phyloP scores from a whole-genome alignment of 768 basidiomycete species.

The Phylloporus scabripes region DNA sequence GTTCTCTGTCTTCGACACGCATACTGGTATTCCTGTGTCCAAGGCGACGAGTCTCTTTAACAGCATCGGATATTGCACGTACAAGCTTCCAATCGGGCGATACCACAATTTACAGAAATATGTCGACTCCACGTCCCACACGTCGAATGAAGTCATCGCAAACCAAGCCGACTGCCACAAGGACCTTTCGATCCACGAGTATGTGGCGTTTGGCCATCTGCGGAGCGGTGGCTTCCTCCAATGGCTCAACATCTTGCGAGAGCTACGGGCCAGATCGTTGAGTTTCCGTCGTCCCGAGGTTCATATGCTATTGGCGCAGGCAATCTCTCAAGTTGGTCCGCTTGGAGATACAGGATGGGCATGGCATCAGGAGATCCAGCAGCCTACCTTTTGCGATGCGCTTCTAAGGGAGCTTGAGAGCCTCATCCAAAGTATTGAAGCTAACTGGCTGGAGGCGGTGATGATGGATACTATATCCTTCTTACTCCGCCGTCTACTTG shows the following conservation, averaged over 20 bases:
- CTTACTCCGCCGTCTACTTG: conserved; percentile 31
- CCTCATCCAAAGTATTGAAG: conserved; percentile 32
- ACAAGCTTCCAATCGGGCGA: conserved; percentile 27
- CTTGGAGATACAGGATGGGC: conserved; percentile 13
- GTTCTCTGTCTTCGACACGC: conserved; percentile 27
- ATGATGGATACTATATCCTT: conserved; percentile 30
- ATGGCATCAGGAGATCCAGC: conserved; percentile 37
- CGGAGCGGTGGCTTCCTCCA: conserved; percentile 42
- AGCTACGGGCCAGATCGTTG: conserved; percentile 33
- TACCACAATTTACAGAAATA: conserved; percentile 36
- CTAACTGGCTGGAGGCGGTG: conserved; percentile 36
- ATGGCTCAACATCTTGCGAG: conserved; percentile 47
- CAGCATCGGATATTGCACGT: too few relatives aligned
- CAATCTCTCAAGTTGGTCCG: conserved; percentile 39
- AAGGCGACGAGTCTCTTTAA: too few relatives aligned
- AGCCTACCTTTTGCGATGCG: conserved; percentile 27
- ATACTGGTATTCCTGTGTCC: conserved; percentile 8
- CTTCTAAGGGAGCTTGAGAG: conserved; percentile 33
- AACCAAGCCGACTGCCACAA: conserved; percentile 37
- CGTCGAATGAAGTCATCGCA: conserved; percentile 40
- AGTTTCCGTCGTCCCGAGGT: conserved; percentile 37
- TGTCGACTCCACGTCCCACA: conserved; percentile 32
- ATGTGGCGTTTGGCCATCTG: conserved; percentile 38
- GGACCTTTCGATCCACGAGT: conserved; percentile 41
- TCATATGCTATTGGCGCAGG: conserved; percentile 38